Conservation (phyloP, 2,329 filamentous ascomycete species). For the Diaporthe sp. region DNA sequence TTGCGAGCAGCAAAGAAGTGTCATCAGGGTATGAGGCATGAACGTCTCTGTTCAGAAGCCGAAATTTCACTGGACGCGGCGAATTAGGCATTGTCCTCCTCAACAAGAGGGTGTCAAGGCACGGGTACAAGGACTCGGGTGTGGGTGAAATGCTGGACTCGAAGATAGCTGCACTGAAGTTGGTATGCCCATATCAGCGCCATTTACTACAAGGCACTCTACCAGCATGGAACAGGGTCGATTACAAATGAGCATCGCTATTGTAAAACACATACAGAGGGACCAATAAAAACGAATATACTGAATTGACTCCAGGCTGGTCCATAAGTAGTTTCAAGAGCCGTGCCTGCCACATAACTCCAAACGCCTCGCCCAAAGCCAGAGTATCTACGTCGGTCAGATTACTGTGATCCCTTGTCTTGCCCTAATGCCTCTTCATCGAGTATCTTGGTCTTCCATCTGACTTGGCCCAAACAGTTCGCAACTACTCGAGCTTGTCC, state of each 20-base stretch:
- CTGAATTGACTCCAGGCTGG: background rate
- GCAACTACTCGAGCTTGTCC: conserved; percentile 87
- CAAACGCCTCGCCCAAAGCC: conserved; percentile 39
- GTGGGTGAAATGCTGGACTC: background rate
- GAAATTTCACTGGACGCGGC: too few relatives aligned
- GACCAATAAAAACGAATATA: background rate
- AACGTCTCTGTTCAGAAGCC: background rate
- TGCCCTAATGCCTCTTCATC: background rate
- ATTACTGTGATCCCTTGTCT: conserved; percentile 10
- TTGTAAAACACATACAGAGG: background rate
- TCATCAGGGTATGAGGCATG: background rate
- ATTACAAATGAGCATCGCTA: background rate
- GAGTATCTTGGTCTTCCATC: background rate
- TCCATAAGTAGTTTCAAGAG: background rate
- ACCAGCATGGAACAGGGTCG: background rate
- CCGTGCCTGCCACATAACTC: conserved; percentile 29
- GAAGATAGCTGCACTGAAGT: background rate
- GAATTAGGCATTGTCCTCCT: background rate
- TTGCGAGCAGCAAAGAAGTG: background rate
- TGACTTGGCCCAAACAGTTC: background rate
- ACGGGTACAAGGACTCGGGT: background rate
- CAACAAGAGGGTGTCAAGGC: background rate
- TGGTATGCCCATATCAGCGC: background rate
- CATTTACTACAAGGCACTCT: background rate
- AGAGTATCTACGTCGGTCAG: background rate